Conservation (phyloP, 768 basidiomycete genomes). For the Tulasnella sp. region DNA sequence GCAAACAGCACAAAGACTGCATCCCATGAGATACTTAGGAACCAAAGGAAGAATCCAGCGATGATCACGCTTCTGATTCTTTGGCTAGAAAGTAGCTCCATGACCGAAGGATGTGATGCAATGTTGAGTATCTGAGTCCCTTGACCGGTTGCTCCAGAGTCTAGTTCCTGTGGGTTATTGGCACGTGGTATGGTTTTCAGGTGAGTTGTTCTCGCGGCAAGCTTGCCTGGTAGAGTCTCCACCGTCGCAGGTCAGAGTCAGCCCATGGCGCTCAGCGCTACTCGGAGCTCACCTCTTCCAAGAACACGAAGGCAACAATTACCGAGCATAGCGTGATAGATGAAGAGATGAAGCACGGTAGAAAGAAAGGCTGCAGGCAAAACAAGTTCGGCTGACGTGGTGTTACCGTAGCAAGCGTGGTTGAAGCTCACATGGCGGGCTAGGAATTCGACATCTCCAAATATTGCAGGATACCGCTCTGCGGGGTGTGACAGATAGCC, state of each 20-base stretch:
- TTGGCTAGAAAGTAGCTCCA: background rate
- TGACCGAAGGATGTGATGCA: background rate
- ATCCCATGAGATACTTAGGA: constrained; percentile 46
- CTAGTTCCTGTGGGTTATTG: background rate
- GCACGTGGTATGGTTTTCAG: background rate
- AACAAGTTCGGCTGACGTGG: background rate
- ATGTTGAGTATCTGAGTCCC: background rate
- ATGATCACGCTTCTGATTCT: background rate
- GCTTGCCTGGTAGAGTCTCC: constrained; percentile 12
- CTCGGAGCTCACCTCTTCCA: constrained; percentile 45
- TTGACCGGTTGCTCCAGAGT: background rate
- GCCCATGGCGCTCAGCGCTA: background rate
- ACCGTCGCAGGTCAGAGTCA: background rate
- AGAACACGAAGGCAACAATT: constrained; percentile 36
- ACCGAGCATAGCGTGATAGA: constrained; percentile 35
- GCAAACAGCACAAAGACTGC: constrained; percentile 59
- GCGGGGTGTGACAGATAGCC: constrained; percentile 15
- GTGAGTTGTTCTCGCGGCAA: background rate
- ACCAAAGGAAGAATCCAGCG: constrained; percentile 30
- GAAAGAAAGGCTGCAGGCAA: constrained; percentile 33
- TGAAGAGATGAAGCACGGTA: constrained; percentile 45
- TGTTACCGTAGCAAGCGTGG: background rate
- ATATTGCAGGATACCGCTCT: constrained; percentile 12
- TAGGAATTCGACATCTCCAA: constrained; percentile 3
- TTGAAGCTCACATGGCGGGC: constrained; percentile 1